Percentiles rank a stretch among this genome's conserved stretches.
Conservation (phyloP, 2,329 filamentous ascomycete species). For the Neofusicoccum parvum region DNA sequence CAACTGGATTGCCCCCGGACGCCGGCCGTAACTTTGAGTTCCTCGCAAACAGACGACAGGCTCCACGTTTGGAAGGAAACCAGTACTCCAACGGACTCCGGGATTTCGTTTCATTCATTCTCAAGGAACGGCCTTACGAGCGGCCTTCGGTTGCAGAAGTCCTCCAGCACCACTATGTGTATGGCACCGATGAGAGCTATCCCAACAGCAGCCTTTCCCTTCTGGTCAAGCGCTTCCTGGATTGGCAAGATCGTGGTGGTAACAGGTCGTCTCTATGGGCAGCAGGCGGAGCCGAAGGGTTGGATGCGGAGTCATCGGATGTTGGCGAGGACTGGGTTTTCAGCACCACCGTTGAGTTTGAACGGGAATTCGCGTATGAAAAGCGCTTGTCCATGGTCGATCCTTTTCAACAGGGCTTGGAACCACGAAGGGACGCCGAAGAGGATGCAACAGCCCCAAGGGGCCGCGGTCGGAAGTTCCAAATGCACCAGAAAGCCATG, state of each 20-base stretch:
- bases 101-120: slow-evolving; percentile 71
- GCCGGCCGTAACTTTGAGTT: slow-evolving; percentile 50
- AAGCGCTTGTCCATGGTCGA: slow-evolving; percentile 49
- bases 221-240: slow-evolving; percentile 70
- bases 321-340: slow-evolving; percentile 65
- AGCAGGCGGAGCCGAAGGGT: slow-evolving; percentile 57
- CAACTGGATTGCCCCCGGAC: slow-evolving; percentile 68
- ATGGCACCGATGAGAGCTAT: slow-evolving; percentile 62
- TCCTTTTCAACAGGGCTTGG: slow-evolving; percentile 42
- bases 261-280: slow-evolving; percentile 67
- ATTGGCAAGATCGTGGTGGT: slow-evolving; percentile 76
- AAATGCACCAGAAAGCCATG: slow-evolving; percentile 50
- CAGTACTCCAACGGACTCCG: slow-evolving; percentile 70
- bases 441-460: neutral
- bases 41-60: slow-evolving; percentile 58
- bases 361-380: slow-evolving; percentile 53
- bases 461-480: slow-evolving; percentile 6
- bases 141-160: slow-evolving; percentile 71
- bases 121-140: slow-evolving; percentile 68
- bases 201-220: slow-evolving; percentile 65
- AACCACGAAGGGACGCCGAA: neutral
- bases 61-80: slow-evolving; percentile 70
- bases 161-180: slow-evolving; percentile 69
- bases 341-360: slow-evolving; percentile 64
- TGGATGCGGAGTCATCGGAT: slow-evolving; percentile 49